phyloP scores from a whole-genome alignment of 306 rosid species.

The Betula pendula region DNA sequence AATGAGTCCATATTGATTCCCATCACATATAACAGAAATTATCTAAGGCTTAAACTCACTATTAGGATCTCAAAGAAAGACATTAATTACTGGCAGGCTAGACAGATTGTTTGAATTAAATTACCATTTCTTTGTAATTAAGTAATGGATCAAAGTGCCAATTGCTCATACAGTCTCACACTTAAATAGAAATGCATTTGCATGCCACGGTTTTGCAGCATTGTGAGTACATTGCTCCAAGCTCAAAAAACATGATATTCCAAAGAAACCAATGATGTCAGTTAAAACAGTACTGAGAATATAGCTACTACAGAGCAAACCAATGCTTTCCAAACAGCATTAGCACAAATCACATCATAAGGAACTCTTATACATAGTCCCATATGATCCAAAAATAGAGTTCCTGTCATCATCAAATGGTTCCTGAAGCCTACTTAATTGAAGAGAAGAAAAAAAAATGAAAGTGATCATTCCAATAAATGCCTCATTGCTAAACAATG shows the following conservation, averaged over 20 bases:
- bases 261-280: background rate
- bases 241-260: background rate
- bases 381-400: background rate
- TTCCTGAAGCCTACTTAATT: background rate
- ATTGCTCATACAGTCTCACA: background rate
- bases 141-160: background rate
- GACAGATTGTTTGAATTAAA: background rate
- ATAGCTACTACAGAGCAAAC: background rate
- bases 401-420: background rate
- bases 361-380: background rate
- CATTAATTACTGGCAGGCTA: background rate
- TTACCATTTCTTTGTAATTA: background rate
- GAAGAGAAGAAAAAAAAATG: background rate
- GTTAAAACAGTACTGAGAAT: background rate
- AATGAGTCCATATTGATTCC: background rate
- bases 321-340: background rate
- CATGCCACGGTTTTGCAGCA: background rate
- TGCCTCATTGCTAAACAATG: background rate
- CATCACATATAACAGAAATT: background rate
- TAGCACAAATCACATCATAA: background rate
- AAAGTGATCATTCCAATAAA: background rate
- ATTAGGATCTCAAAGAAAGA: constrained; percentile 1
- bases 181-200: background rate
- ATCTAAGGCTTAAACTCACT: background rate
- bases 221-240: background rate